Conservation (phyloP, 768 basidiomycete species). For the Amanita rubescens region DNA sequence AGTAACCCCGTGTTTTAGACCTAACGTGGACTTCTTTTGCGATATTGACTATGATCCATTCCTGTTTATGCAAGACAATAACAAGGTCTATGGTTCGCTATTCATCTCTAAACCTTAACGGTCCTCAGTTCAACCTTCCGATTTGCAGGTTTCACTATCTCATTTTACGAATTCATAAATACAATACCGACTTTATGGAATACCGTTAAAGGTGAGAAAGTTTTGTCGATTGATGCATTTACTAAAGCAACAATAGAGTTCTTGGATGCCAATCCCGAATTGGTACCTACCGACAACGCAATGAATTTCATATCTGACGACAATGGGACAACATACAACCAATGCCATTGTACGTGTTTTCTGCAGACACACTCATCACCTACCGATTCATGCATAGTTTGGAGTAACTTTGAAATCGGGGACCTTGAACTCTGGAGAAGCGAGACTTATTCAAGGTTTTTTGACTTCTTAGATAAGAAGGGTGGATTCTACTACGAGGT, state of each 20-base stretch:
- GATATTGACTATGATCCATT: conserved; percentile 87
- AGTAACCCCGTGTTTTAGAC: conserved; percentile 34
- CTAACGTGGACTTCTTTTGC: conserved; percentile 83
- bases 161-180: conserved; percentile 72
- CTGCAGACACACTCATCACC: conserved; percentile 7
- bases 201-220: conserved; percentile 50
- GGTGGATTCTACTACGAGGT: conserved; percentile 91
- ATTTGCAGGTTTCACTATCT: conserved; percentile 71
- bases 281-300: conserved; percentile 62
- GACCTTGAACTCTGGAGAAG: conserved; percentile 79
- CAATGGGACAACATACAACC: conserved; percentile 63
- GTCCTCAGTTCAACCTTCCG: background rate
- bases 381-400: conserved; percentile 41
- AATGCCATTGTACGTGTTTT: conserved; percentile 55
- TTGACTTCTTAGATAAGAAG: conserved; percentile 67
- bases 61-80: conserved; percentile 75
- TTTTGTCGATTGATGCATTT: background rate
- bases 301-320: conserved; percentile 79
- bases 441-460: conserved; percentile 77
- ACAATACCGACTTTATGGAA: conserved; percentile 88
- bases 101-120: background rate
- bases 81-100: conserved; percentile 73
- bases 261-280: conserved; percentile 50
- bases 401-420: conserved; percentile 93
- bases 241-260: conserved; percentile 51